phyloP scores from a whole-genome alignment of 2,329 filamentous ascomycete genomes.

The Clonostachys byssicola region DNA sequence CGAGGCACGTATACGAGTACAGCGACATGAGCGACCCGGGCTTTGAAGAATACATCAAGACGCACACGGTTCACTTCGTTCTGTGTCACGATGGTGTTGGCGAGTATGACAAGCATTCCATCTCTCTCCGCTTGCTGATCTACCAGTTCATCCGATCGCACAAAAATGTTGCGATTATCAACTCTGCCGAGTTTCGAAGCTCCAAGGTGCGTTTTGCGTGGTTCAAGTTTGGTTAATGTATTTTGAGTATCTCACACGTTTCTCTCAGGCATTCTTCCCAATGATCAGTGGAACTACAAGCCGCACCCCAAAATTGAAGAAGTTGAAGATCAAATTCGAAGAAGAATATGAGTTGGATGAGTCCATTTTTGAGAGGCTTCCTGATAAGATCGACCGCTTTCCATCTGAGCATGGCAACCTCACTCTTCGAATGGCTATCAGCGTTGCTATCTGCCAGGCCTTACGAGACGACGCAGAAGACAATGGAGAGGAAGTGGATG shows the following conservation, averaged over 20 bases:
- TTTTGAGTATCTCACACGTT: background rate
- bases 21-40: slow-evolving; percentile 35
- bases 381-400: background rate
- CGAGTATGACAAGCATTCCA: slow-evolving; percentile 8
- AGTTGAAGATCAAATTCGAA: background rate
- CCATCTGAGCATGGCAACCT: background rate
- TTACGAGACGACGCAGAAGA: background rate
- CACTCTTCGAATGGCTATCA: background rate
- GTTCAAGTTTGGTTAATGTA: background rate
- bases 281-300: background rate
- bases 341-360: background rate
- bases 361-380: too few species aligned
- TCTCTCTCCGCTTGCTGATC: slow-evolving; percentile 32
- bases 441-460: slow-evolving; percentile 1
- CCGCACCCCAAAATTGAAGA: too few species aligned
- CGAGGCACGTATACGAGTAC: slow-evolving; percentile 32
- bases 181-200: slow-evolving; percentile 58
- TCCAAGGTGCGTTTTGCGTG: slow-evolving; percentile 46
- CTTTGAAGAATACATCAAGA: slow-evolving; percentile 52
- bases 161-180: slow-evolving; percentile 59
- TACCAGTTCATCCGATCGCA: slow-evolving; percentile 48
- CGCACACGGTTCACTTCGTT: slow-evolving; percentile 58
- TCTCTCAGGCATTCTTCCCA: slow-evolving; percentile 2
- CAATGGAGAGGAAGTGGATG: background rate
- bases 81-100: slow-evolving; percentile 61